Base-by-base conservation (phyloP, 2,329 filamentous ascomycete species). In the Colletotrichum liriopes region DNA sequence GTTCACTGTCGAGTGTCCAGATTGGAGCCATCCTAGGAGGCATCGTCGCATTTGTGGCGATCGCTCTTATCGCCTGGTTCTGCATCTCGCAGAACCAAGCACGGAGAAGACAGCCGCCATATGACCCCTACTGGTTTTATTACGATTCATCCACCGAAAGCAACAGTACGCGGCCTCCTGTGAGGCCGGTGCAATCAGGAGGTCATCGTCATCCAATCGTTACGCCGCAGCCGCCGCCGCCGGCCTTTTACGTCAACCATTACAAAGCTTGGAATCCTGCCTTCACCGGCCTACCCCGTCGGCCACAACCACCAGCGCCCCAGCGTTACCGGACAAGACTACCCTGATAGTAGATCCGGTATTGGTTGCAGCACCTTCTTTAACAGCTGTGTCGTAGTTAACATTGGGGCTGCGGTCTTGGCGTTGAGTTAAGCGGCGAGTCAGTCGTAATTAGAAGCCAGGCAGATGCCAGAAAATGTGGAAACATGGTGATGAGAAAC, bases 11-110 rank as follows among this genome's bases (percentile, higher is more conserved):
- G 0, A 76, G 79, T 35, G 78, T 75, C n/a, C 78, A 84, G 60
- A 79, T 86, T 39, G 84, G 83, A 6, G 84, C 80, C 49, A 82
- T 86, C 23, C 75, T 84, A 2, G 84, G 84, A 37, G 80, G 80
- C 43, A 72, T 85, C 1, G 76, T 83, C 14, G 84, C 80, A 2
- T 74, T 81, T n/a, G 78, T 82, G n/a, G 60, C 82, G 32, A 71
- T 84, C 29, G 62, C 80, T 39, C 65, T 84, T 39, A 35, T 84
- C 20, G 67, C 78, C 49, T 75, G 81, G 64, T 80, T 77, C 60
- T 85, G 81, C 76, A 74, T 79, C 26, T 58, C 60, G 7, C 35
- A 54, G 1, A 71, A 58, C 1, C 49, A 43, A 4, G 56, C 39
- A 9, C 43, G 29, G 12, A 20, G 41, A 39, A 49, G 32, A 14